These are phyloP conservation scores for Exophiala viscosa DNA, from an alignment of 2,329 filamentous ascomycete genomes.

Conservation along the genomic window DNA sequence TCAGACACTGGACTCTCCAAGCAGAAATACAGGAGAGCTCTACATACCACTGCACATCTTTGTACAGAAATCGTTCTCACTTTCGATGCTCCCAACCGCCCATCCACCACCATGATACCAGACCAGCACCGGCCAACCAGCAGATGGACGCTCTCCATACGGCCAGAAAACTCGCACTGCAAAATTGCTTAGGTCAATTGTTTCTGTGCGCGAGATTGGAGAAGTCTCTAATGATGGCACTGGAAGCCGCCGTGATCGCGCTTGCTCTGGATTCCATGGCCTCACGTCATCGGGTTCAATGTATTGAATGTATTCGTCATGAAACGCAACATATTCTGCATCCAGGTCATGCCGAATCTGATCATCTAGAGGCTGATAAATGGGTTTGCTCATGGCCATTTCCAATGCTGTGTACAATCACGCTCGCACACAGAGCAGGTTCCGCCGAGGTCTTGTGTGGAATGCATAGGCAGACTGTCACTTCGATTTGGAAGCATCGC, in stretches of 20 bases:
- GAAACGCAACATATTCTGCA: conserved; percentile 51
- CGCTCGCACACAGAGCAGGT: background rate
- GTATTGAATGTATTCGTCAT: conserved; percentile 52
- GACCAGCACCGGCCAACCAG: conserved; percentile 54
- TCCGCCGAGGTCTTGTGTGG: background rate
- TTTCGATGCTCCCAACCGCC: conserved; percentile 56
- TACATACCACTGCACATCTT: conserved; percentile 47
- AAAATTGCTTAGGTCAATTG: conserved; percentile 45
- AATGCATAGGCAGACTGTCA: too few relatives aligned
- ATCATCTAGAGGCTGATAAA: conserved; percentile 42
- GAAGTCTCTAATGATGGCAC: background rate
- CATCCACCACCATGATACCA: conserved; percentile 59
- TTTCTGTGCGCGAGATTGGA: conserved; percentile 42
- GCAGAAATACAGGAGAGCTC: background rate
- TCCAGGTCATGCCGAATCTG: conserved; percentile 45
- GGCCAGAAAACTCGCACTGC: conserved; percentile 51
- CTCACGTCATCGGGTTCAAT: conserved; percentile 46
- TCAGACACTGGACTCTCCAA: too few relatives aligned
- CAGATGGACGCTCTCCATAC: conserved; percentile 38
- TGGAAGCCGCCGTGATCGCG: background rate
- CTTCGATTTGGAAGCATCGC: too few relatives aligned
- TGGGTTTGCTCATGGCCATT: background rate
- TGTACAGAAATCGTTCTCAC: conserved; percentile 55
- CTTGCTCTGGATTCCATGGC: conserved; percentile 36
- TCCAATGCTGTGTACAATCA: too few relatives aligned